phyloP scores from a whole-genome alignment of 2,329 filamentous ascomycete genomes.

The Cercospora zeae-maydis region DNA sequence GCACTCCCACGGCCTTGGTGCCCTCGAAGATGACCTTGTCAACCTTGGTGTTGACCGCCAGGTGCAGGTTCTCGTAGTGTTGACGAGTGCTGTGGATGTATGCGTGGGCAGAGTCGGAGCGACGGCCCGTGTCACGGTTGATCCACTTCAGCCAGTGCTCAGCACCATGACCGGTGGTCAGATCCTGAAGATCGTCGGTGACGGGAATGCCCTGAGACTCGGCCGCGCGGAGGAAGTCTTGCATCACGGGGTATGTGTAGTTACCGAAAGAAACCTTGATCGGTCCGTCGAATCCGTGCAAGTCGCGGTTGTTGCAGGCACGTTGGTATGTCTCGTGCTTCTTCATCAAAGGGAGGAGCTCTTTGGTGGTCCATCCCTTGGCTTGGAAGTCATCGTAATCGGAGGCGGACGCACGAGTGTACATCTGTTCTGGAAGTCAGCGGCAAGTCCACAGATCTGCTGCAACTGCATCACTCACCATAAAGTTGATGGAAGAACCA shows the following conservation, averaged over 20 bases:
- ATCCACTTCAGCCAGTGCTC: slow-evolving; percentile 88
- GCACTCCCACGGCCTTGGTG: slow-evolving; percentile 67
- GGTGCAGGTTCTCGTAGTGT: slow-evolving; percentile 66
- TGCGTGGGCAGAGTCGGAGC: slow-evolving; percentile 72
- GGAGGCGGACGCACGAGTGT: slow-evolving; percentile 66
- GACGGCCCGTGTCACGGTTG: slow-evolving; percentile 66
- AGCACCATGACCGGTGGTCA: slow-evolving; percentile 64
- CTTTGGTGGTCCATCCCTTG: slow-evolving; percentile 74
- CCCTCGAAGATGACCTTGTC: slow-evolving; percentile 73
- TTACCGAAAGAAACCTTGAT: slow-evolving; percentile 81
- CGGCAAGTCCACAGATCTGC: background rate
- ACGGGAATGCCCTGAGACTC: slow-evolving; percentile 71
- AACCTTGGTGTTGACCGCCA: slow-evolving; percentile 72
- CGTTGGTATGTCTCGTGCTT: slow-evolving; percentile 76
- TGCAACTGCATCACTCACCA: slow-evolving; percentile 57
- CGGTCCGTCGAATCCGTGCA: slow-evolving; percentile 74
- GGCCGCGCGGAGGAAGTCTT: slow-evolving; percentile 63
- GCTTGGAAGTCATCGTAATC: slow-evolving; percentile 77
- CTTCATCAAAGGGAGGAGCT: slow-evolving; percentile 71
- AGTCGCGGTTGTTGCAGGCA: slow-evolving; percentile 52
- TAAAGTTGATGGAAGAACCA: slow-evolving; percentile 69
- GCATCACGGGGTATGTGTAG: slow-evolving; percentile 71
- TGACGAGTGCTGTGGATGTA: slow-evolving; percentile 74
- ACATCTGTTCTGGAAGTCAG: slow-evolving; percentile 55
- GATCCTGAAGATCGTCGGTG: slow-evolving; percentile 71